Conservation (phyloP, 2,329 filamentous ascomycete genomes). For the Claviceps paspali region DNA sequence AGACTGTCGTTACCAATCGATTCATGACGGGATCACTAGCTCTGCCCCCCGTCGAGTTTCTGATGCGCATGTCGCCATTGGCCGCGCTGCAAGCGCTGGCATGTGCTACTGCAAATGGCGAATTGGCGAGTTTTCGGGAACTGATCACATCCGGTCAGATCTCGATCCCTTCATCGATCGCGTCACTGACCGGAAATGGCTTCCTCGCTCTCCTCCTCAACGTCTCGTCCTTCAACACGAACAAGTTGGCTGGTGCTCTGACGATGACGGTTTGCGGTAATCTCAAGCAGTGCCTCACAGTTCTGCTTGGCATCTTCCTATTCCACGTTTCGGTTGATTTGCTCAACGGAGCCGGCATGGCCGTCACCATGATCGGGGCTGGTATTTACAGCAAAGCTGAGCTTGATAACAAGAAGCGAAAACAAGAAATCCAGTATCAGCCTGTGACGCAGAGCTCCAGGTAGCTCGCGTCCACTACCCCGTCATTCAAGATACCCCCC, state of each 20-base stretch:
- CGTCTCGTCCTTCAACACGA: slow-evolving; percentile 41
- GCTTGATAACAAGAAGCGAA: slow-evolving; percentile 29
- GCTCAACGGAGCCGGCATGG: slow-evolving; percentile 41
- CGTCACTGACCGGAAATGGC: slow-evolving; percentile 34
- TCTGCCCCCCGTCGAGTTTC: slow-evolving; percentile 42
- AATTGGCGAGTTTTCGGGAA: slow-evolving; percentile 28
- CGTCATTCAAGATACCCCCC: slow-evolving; percentile 8
- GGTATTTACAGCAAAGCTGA: slow-evolving; percentile 44
- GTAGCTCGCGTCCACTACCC: slow-evolving; percentile 5
- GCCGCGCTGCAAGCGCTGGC: slow-evolving; percentile 39
- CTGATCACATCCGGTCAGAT: slow-evolving; percentile 21
- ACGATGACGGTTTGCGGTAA: slow-evolving; percentile 47
- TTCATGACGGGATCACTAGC: slow-evolving; percentile 46
- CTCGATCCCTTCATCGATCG: slow-evolving; percentile 20
- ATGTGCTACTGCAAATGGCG: slow-evolving; percentile 36
- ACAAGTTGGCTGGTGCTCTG: slow-evolving; percentile 40
- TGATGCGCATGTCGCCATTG: slow-evolving; percentile 47
- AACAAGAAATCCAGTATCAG: slow-evolving; percentile 18
- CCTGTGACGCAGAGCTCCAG: slow-evolving; percentile 19
- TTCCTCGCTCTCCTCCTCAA: slow-evolving; percentile 40
- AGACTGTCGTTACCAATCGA: slow-evolving; percentile 46
- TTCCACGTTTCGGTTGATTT: slow-evolving; percentile 35
- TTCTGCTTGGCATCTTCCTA: slow-evolving; percentile 36
- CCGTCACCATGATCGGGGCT: slow-evolving; percentile 37
- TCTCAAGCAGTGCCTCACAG: slow-evolving; percentile 41